Base-by-base conservation (phyloP, 352 stramenopile species). In the Pythium vanterpoolii region DNA sequence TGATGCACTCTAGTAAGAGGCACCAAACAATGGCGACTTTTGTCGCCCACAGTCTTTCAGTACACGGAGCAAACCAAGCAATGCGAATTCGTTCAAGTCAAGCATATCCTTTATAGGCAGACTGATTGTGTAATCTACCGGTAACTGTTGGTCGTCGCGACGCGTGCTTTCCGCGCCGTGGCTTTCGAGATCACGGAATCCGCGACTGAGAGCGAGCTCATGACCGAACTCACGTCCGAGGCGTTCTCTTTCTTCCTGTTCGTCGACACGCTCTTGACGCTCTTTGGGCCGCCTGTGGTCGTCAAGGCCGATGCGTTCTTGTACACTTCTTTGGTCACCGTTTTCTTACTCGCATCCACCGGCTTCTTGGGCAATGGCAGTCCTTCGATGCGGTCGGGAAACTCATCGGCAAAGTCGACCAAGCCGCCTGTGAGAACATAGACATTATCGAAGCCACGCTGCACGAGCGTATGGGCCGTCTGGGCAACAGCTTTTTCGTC, bases 381-480 rank as follows among this genome's bases (percentile, higher is more conserved):
- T 18, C 82, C 82, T 56, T 91, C 82, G 19, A 91, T 77, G 38
- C 87, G 82, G 23, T 87, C 77, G 0, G 82, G 79, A 23, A 69
- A 85, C 42, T 75, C 59, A 21, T 89, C 79, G 0, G 82, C 79
- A 39, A 87, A 91, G 63, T 87, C 76, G 10, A 83, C 66, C 1
- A 91, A 48, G 0, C 81, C 82, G 5, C 82, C 79, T 0, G 76
- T 82, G 46, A 94, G 82, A 34, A 94, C 76, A 68, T 89, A 91
- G 30, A 94, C 71, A 67, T 94, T 94, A 72, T 92, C 79, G 47
- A 94, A 92, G 11, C 84, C 84, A 13, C 82, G 81, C 62, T 94
- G 84, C 13, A 89, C 82, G 34, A 94, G 69, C 26, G 73, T 79
- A 53, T 86, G 79, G 0, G 84, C 84, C 0, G 80, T 88, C 51